Evolutionary conservation across 352 stramenopile genomes (phyloP).

Genomic region (Pythium aristosporum): DNA sequence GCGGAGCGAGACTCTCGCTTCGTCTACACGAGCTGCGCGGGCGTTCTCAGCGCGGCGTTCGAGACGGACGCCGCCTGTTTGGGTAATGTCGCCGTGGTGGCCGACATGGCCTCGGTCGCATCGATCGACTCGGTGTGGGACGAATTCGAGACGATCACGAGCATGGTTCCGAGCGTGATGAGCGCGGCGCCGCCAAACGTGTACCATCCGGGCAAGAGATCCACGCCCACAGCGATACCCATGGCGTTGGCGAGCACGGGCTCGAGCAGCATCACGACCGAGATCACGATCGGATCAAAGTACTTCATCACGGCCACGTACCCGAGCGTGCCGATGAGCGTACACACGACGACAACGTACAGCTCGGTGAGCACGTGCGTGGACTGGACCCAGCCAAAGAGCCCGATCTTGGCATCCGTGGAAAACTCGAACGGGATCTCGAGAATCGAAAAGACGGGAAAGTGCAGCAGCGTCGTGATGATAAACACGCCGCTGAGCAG

Average conservation of each 20-base stretch:
- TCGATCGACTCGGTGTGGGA: constrained; percentile 83
- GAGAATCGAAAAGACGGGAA: constrained; percentile 62
- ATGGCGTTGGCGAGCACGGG: constrained; percentile 77
- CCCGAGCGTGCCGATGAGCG: constrained; percentile 79
- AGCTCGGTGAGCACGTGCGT: constrained; percentile 68
- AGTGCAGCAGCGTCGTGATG: constrained; percentile 62
- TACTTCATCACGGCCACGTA: constrained; percentile 92
- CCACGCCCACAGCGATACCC: constrained; percentile 69
- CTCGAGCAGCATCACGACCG: constrained; percentile 89
- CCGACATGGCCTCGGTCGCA: constrained; percentile 72
- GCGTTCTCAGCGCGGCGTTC: constrained; percentile 28
- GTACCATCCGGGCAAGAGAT: constrained; percentile 68
- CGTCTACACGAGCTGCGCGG: constrained; percentile 27
- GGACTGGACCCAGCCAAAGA: constrained; percentile 86
- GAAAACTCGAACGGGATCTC: constrained; percentile 72
- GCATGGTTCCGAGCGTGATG: constrained; percentile 63
- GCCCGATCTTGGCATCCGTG: constrained; percentile 58
- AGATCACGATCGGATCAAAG: constrained; percentile 89
- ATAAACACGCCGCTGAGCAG: constrained; percentile 69
- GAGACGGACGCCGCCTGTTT: constrained; percentile 33
- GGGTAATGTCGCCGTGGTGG: constrained; percentile 40
- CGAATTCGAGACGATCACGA: constrained; percentile 76
- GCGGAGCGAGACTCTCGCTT: not conserved
- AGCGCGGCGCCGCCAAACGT: constrained; percentile 63
- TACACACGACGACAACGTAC: constrained; percentile 87